Evolutionary conservation across 2,329 filamentous ascomycete species (phyloP), one percentile per base, ranked within the genome.

Genomic region (Cladosporium sp.): DNA sequence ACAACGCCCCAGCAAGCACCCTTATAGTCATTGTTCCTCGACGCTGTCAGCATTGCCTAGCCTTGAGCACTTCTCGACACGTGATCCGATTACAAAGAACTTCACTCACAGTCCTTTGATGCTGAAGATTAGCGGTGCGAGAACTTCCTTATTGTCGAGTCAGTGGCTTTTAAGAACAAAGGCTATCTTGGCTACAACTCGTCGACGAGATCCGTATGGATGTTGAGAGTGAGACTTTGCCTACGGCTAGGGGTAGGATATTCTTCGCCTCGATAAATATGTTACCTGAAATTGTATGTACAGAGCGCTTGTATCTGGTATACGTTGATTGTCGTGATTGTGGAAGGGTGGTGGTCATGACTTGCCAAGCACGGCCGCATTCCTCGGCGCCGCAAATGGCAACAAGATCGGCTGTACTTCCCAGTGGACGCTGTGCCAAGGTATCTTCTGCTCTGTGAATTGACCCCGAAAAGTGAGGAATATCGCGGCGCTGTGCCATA

Each of bases 41-140:
- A 35, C 16, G 23, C 46, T 28, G 49, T 55, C 28, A 21, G 49
- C 18, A 40, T 11, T 18, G 31, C 61, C 61, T 7, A 56, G 50
- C 18, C 44, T n/a, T 16, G 37, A 23, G 7, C 33, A 49, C 31
- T 14, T n/a, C 53, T 23, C 23, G 29, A 55, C 56, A 65, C 55
- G 55, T 65, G 63, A 60, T 28, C 46, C 23, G 16, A 40, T 23
- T 55, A 65, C 63, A 65, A 65, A 65, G 63, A 37, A 44, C 6
- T 21, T 23, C 23, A 40, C 23, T 23, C 29, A 26, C 28, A 21
- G 18, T 21, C 35, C 61, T 63, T 63, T 63, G n/a, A 63, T 56
- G 33, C 11, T 11, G 23, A 31, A 49, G n/a, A 44, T 63, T 49
- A 56, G 31, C n/a, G 26, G 18, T 40, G 23, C 23, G 14, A 44